These are phyloP conservation scores for Lentinula novae-zelandiae DNA, from an alignment of 1,284 basidiomycete genomes.

Conservation along the genomic window DNA sequence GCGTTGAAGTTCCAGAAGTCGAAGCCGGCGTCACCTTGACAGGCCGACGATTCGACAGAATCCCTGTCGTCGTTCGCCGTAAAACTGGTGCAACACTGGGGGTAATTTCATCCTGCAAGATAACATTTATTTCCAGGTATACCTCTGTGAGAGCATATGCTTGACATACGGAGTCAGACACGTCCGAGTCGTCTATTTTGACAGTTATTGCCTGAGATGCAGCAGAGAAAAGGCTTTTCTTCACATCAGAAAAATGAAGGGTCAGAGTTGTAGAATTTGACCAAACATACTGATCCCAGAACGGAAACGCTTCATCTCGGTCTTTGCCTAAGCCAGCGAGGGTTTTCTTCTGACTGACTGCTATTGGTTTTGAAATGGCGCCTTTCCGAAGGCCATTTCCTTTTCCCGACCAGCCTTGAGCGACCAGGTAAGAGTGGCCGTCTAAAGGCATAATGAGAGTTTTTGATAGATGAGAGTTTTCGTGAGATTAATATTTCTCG, in stretches of 20 bases:
- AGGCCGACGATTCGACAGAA: slow-evolving; percentile 71
- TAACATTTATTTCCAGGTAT: not conserved
- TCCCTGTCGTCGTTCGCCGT: slow-evolving; percentile 69
- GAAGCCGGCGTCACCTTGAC: slow-evolving; percentile 42
- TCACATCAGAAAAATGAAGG: not conserved
- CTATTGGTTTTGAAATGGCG: slow-evolving; percentile 67
- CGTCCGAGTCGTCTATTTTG: slow-evolving; percentile 50
- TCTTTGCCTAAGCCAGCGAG: slow-evolving; percentile 86
- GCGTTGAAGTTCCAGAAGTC: slow-evolving; percentile 46
- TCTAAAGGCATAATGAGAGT: slow-evolving; percentile 60
- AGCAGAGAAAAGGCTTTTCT: slow-evolving; percentile 65
- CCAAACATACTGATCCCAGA: slow-evolving; percentile 88
- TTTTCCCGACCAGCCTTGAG: slow-evolving; percentile 86
- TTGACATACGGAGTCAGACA: slow-evolving; percentile 16
- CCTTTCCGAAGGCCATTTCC: slow-evolving; percentile 72
- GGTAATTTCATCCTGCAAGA: slow-evolving; percentile 22
- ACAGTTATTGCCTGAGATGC: slow-evolving; percentile 77
- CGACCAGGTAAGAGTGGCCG: slow-evolving; percentile 72
- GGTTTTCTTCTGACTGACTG: slow-evolving; percentile 81
- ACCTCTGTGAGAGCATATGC: not conserved
- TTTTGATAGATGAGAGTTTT: not conserved
- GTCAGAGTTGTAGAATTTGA: not conserved
- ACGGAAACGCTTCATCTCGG: slow-evolving; percentile 88
- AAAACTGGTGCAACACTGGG: slow-evolving; percentile 28
- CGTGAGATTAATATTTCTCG: not conserved